Percentiles rank a stretch among this genome's conserved stretches.
Evolutionary conservation across 176 grass and related monocot species (phyloP).

Genomic region (Oryza meridionalis): DNA sequence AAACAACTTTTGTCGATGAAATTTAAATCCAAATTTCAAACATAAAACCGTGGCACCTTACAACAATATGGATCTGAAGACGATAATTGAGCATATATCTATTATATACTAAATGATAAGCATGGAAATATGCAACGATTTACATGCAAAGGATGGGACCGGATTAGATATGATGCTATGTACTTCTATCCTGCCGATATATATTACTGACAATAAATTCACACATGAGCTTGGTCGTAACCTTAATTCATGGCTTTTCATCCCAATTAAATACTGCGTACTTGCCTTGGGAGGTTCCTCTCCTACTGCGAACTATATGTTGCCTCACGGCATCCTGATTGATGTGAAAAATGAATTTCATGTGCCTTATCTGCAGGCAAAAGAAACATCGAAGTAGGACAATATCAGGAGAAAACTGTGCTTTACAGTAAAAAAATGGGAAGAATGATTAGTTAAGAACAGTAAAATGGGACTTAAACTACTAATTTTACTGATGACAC

Average conservation of each 20-base stretch:
- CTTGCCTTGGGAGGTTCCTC: slow-evolving; percentile 15
- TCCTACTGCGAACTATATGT: not conserved
- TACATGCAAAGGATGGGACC: slow-evolving; percentile 2
- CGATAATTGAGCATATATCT: not conserved
- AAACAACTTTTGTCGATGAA: not conserved
- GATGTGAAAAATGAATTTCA: slow-evolving; percentile 66
- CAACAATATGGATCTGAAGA: not conserved
- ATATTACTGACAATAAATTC: not conserved
- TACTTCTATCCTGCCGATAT: not conserved
- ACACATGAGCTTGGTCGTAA: slow-evolving; percentile 4
- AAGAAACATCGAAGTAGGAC: not conserved
- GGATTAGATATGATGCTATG: not conserved
- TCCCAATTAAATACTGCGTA: slow-evolving; percentile 31
- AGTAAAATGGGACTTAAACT: not conserved
- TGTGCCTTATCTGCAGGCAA: slow-evolving; percentile 51
- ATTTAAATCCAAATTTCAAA: not conserved
- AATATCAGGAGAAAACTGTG: not conserved
- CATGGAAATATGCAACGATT: slow-evolving; percentile 8
- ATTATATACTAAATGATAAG: not conserved
- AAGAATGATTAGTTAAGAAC: slow-evolving; percentile 31
- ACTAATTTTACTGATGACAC: not conserved
- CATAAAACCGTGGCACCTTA: not conserved
- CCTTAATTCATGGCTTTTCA: slow-evolving; percentile 41
- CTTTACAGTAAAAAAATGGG: slow-evolving; percentile 6
- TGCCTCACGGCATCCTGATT: slow-evolving; percentile 44